Percentiles rank a stretch among this genome's conserved stretches.
Evolutionary conservation across 2,329 filamentous ascomycete species (phyloP).

Genomic region (Hypoxylon sp.): DNA sequence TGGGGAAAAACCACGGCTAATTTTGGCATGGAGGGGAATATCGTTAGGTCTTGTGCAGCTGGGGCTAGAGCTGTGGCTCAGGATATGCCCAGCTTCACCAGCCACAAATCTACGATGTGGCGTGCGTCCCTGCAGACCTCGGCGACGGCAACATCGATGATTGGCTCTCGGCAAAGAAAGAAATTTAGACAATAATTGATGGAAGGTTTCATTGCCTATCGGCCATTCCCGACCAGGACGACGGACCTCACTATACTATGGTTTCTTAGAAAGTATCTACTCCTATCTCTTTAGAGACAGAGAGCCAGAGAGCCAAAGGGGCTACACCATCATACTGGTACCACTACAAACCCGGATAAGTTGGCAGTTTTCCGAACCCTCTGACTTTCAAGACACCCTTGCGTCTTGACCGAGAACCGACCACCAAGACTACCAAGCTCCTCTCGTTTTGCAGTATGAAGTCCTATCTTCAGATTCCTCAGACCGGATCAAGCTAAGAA

Average conservation of each 20-base stretch:
- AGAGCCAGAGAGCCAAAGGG: not conserved
- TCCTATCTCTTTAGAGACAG: not conserved
- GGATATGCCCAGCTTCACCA: not conserved
- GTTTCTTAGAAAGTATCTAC: not conserved
- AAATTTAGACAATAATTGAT: slow-evolving; percentile 1
- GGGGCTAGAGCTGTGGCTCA: slow-evolving; percentile 7
- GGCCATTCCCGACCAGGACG: not conserved
- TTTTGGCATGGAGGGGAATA: slow-evolving; percentile 20
- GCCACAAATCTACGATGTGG: not conserved
- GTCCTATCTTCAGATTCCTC: not conserved
- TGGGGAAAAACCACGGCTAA: slow-evolving; percentile 40
- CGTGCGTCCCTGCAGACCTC: slow-evolving; percentile 1
- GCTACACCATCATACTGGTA: not conserved
- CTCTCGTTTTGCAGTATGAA: slow-evolving; percentile 46
- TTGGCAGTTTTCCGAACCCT: slow-evolving; percentile 8
- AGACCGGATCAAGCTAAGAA: slow-evolving; percentile 1
- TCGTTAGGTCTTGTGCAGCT: not conserved
- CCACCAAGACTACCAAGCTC: not conserved
- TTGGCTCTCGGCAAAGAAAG: slow-evolving; percentile 6
- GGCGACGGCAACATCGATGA: slow-evolving; percentile 12
- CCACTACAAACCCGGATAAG: slow-evolving; percentile 10
- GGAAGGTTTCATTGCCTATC: not conserved
- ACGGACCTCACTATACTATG: not conserved
- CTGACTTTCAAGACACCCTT: slow-evolving; percentile 3
- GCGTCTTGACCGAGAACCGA: slow-evolving; percentile 5